phyloP scores from a whole-genome alignment of 164 flowering plant species.

The Macadamia integrifolia region DNA sequence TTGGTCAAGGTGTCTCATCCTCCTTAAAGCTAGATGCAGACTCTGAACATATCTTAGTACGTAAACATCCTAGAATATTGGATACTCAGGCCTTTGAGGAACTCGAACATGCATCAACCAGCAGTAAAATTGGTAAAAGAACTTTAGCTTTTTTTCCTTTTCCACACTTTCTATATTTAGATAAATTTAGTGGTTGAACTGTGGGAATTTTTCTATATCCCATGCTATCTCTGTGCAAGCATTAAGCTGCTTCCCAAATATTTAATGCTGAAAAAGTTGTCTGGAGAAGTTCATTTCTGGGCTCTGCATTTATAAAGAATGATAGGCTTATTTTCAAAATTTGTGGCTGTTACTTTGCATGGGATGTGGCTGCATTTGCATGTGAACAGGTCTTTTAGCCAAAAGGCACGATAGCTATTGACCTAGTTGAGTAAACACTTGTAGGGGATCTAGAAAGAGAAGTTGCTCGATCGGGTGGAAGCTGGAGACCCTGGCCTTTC shows the following conservation, averaged over 20 bases:
- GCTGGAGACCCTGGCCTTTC: constrained; percentile 71
- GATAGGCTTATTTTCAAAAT: constrained; percentile 45
- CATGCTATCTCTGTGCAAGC: constrained; percentile 70
- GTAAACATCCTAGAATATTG: constrained; percentile 12
- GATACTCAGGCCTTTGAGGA: constrained; percentile 17
- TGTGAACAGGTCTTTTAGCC: constrained; percentile 26
- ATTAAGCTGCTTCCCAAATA: constrained; percentile 50
- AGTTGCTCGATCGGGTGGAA: constrained; percentile 34
- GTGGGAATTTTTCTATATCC: constrained; percentile 14
- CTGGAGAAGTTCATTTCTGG: constrained; percentile 31
- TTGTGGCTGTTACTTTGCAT: constrained; percentile 35
- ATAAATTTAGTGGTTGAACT: background rate
- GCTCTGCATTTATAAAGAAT: constrained; percentile 31
- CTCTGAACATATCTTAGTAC: constrained; percentile 16
- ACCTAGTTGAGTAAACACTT: constrained; percentile 27
- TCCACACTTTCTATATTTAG: background rate
- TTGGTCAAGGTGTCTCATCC: constrained; percentile 20
- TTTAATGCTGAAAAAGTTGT: constrained; percentile 49
- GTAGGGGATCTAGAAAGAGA: constrained; percentile 36
- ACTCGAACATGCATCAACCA: constrained; percentile 15
- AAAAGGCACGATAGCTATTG: constrained; percentile 42
- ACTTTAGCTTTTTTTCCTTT: constrained; percentile 7
- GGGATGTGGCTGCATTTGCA: constrained; percentile 40
- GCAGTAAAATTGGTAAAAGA: constrained; percentile 49
- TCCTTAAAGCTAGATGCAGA: constrained; percentile 18